Evolutionary conservation across 2,329 filamentous ascomycete species (phyloP).

Genomic region (Cladosporium velox): DNA sequence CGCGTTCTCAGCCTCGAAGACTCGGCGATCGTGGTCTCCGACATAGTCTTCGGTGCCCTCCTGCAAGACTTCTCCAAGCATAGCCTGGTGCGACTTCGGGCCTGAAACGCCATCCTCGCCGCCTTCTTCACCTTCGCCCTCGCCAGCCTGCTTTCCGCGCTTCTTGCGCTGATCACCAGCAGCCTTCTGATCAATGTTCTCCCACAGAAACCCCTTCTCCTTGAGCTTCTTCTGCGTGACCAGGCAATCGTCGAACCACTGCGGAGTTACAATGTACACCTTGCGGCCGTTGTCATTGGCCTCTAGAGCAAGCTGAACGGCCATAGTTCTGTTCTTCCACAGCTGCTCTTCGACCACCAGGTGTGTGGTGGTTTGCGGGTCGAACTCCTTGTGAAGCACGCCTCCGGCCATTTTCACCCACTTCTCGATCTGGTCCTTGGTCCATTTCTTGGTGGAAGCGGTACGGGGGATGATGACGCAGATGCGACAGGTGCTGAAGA

Average conservation of each 20-base stretch:
- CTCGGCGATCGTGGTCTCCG: conserved; percentile 32
- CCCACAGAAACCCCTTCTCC: conserved; percentile 41
- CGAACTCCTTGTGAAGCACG: conserved; percentile 48
- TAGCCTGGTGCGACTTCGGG: conserved; percentile 21
- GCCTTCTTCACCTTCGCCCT: conserved; percentile 17
- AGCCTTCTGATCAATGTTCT: conserved; percentile 19
- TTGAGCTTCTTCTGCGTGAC: conserved; percentile 34
- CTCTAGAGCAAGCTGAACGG: conserved; percentile 1
- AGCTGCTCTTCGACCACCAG: conserved; percentile 66
- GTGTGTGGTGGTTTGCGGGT: conserved; percentile 61
- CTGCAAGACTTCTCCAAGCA: conserved; percentile 39
- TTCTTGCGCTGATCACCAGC: conserved; percentile 38
- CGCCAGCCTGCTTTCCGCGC: conserved; percentile 25
- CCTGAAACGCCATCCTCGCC: neutral
- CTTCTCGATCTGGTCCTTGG: conserved; percentile 46
- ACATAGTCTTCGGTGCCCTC: conserved; percentile 31
- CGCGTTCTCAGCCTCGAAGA: conserved; percentile 2
- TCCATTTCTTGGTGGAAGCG: conserved; percentile 23
- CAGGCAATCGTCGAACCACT: conserved; percentile 55
- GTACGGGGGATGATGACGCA: conserved; percentile 20
- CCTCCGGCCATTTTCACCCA: conserved; percentile 70
- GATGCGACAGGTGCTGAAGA: conserved; percentile 22
- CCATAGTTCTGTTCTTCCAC: conserved; percentile 50
- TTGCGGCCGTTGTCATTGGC: conserved; percentile 21
- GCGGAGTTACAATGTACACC: conserved; percentile 43